Base-by-base conservation (phyloP, 75 land plant genomes). In the Ceratopteris richardii region DNA sequence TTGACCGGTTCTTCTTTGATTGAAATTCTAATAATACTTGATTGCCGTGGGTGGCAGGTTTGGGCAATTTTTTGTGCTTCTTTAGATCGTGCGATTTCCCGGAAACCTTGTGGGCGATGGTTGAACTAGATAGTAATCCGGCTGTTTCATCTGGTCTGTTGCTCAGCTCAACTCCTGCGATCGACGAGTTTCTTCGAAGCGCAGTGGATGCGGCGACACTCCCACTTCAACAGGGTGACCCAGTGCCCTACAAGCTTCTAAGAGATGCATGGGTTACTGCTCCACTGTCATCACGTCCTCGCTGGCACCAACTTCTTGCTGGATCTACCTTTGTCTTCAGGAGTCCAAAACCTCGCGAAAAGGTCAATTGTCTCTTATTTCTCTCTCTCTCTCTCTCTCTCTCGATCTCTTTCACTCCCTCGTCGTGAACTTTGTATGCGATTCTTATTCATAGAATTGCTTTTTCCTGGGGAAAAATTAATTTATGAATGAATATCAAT, bases 311-410 rank as follows among this genome's bases (percentile, higher is more conserved):
- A 10, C 75, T 87, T 26, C 61, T 92, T 58, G 60, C 67, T 23
- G 93, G 86, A 9, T 67, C 75, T 36, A 60, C 41, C 1, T 75
- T 91, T 66, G 74, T 82, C 18, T 74, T 87, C 47, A 19, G 60
- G 18, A 82, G 80, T 60, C 97, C 97, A 0, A 80, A 84, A 58
- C 84, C 88, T 16, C 74, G 93, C 29, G 86, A 84, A 64, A 91
- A 87, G 97, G 97, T 87, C 30, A 29, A 16, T 31, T 13, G 31
- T 60, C 46, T 13, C 29, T 31, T 21, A 22, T 29, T 51, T 43
- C 7, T 0, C 23, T n/a, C 37, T 36, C n/a, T 55, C 22, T 30
- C 14, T 23, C 31, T 44, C 30, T 23, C n/a, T 13, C 50, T 63
- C 29, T 51, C 54, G 2, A 16, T 27, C 25, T 63, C 31, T 18